Conservation (phyloP, 208 protist genomes). For the Trypanosomatidae sp. region DNA sequence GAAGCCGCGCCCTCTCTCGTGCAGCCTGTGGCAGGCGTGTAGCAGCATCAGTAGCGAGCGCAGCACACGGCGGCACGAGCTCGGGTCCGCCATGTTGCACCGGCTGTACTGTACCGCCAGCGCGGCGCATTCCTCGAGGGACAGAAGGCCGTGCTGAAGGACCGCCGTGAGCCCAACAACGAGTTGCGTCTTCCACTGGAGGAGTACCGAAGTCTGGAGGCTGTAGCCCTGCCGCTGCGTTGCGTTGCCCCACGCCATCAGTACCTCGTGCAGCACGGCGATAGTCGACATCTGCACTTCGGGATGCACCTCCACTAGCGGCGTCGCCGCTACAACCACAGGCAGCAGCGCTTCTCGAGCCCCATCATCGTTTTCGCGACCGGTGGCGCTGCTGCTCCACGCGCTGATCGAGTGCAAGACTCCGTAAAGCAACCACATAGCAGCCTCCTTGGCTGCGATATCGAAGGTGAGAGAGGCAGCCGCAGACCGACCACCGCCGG, state of each 20-base stretch:
- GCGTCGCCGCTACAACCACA: slow-evolving; percentile 45
- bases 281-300: slow-evolving; percentile 48
- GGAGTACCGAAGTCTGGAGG: slow-evolving; percentile 31
- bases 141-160: slow-evolving; percentile 55
- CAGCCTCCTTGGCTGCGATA: slow-evolving; percentile 48
- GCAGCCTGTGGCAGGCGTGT: slow-evolving; percentile 46
- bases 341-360: slow-evolving; percentile 31
- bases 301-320: slow-evolving; percentile 61
- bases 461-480: slow-evolving; percentile 24
- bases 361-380: slow-evolving; percentile 4
- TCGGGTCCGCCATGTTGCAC: slow-evolving; percentile 56
- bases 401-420: slow-evolving; percentile 14
- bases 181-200: slow-evolving; percentile 56
- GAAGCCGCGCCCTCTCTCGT: slow-evolving; percentile 30
- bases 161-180: slow-evolving; percentile 49
- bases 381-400: neutral
- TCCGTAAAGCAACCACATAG: slow-evolving; percentile 36
- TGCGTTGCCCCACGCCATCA: slow-evolving; percentile 25
- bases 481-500: neutral
- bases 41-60: slow-evolving; percentile 50
- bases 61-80: slow-evolving; percentile 48
- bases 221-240: slow-evolving; percentile 12
- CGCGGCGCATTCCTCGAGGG: slow-evolving; percentile 35
- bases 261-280: slow-evolving; percentile 35
- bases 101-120: slow-evolving; percentile 53